Base-by-base conservation (phyloP, 169 alveolate species). In the Cyclospora cayetanensis region DNA sequence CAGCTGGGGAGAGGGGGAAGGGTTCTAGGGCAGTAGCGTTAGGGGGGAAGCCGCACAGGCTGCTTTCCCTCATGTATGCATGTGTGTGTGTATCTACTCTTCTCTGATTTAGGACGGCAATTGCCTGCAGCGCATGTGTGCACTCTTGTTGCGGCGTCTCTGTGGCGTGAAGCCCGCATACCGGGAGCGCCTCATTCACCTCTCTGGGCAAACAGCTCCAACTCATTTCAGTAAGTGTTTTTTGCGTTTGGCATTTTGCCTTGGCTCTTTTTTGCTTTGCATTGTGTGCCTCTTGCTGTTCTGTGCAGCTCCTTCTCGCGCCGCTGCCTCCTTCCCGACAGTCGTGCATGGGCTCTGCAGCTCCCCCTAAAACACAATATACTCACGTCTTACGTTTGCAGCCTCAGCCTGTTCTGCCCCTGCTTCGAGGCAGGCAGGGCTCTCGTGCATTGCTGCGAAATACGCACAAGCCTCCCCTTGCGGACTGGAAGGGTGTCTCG, bases 91-190 rank as follows among this genome's bases (percentile, higher is more conserved):
- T 9, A 9, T 9, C 60, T 50, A 18, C 74, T 60, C 22, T 9
- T 7, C 0, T n/a, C 42, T 74, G 52, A 20, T 29, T 25, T 63
- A 74, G 65, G 65, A 74, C 25, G 63, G 85, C 25, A 41, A 42
- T 37, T 74, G 55, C 60, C 63, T 74, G 37, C 85, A 42, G 85
- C 85, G 63, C n/a, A 4, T 37, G 22, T 74, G 55, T 39, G 55
- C 85, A 39, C 22, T 41, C 52, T 11, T 74, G 52, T 3, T 11
- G 34, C 85, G 63, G 27, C 2, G 20, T 20, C 22, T 42, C 46
- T 77, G 87, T 29, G 87, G 87, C 27, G 87, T 77, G 25, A 39
- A 12, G 70, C 70, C 87, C 7, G 34, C n/a, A 46, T 77, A 77
- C 70, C n/a, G 29, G 31, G 70, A 77, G 65, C 87, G 87, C n/a